Evolutionary conservation across 2,329 filamentous ascomycete genomes (phyloP).

Genomic region (Neonectria punicea): DNA sequence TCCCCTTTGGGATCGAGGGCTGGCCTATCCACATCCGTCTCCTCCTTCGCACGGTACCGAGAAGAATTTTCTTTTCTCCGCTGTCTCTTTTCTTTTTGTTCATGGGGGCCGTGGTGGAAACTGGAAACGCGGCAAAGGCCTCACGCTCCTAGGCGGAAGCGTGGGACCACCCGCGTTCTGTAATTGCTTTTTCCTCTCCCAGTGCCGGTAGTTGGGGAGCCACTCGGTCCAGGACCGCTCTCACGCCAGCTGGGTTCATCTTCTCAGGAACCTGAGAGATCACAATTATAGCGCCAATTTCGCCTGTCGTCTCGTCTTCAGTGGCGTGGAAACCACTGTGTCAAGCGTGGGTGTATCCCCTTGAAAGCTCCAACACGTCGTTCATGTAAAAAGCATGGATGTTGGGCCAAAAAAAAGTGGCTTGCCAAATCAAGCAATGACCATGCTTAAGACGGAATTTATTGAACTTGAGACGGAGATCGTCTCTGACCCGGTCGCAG

Average conservation of each 20-base stretch:
- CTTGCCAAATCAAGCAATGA: slow-evolving; percentile 9
- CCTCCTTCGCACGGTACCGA: slow-evolving; percentile 18
- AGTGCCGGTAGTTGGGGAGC: slow-evolving; percentile 39
- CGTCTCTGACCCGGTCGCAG: slow-evolving; percentile 2
- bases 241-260: slow-evolving; percentile 16
- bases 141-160: slow-evolving; percentile 28
- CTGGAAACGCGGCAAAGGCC: slow-evolving; percentile 22
- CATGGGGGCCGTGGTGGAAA: slow-evolving; percentile 27
- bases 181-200: slow-evolving; percentile 36
- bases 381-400: neutral
- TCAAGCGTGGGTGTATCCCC: slow-evolving; percentile 13
- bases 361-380: slow-evolving; percentile 12
- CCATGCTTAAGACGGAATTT: slow-evolving; percentile 2
- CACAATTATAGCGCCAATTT: slow-evolving; percentile 22
- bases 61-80: slow-evolving; percentile 25
- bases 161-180: slow-evolving; percentile 32
- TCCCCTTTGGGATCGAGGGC: slow-evolving; percentile 12
- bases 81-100: slow-evolving; percentile 33
- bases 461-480: neutral
- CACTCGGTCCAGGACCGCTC: slow-evolving; percentile 21
- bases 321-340: slow-evolving; percentile 17
- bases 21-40: neutral
- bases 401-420: slow-evolving; percentile 3
- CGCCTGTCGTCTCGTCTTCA: slow-evolving; percentile 18
- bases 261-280: slow-evolving; percentile 30